These are phyloP conservation scores for Aspergillus proliferans DNA, from an alignment of 2,329 filamentous ascomycete species.

Conservation along the genomic window DNA sequence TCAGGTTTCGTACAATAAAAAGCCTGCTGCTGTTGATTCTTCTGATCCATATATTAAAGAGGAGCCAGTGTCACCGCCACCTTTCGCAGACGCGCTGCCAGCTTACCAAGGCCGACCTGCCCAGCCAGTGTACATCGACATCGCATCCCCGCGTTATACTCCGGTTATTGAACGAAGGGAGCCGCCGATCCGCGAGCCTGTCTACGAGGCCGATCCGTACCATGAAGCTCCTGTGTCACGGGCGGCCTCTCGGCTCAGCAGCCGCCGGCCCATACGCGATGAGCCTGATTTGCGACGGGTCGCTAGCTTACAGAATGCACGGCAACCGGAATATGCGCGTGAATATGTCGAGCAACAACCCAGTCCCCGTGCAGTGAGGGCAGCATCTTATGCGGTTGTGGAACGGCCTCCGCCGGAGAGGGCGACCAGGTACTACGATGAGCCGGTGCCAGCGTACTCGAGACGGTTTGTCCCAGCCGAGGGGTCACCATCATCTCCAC, in stretches of 20 bases:
- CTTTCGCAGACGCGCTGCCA: constrained; percentile 42
- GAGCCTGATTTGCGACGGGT: constrained; percentile 43
- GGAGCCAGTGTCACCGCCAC: constrained; percentile 57
- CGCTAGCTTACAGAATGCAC: constrained; percentile 41
- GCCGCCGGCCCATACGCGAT: constrained; percentile 34
- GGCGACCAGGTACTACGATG: constrained; percentile 32
- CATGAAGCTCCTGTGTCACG: constrained; percentile 27
- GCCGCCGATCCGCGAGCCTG: constrained; percentile 19
- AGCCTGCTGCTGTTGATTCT: constrained; percentile 28
- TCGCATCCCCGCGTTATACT: constrained; percentile 36
- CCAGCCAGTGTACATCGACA: constrained; percentile 45
- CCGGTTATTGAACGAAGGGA: constrained; percentile 31
- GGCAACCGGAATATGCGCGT: constrained; percentile 35
- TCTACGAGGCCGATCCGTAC: constrained; percentile 33
- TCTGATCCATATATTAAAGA: constrained; percentile 54
- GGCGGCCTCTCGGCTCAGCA: constrained; percentile 34
- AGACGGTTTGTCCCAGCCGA: constrained; percentile 30
- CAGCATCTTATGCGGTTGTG: constrained; percentile 35
- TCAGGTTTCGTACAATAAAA: constrained; percentile 27
- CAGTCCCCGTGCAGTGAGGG: constrained; percentile 31
- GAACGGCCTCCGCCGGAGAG: constrained; percentile 34
- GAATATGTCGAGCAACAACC: constrained; percentile 40
- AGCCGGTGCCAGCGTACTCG: constrained; percentile 25
- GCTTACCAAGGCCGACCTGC: constrained; percentile 29
- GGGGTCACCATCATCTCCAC: constrained; percentile 32